These are phyloP conservation scores for Paecilomyces dactylethromorphus DNA, from an alignment of 2,329 filamentous ascomycete genomes.

Conservation along the genomic window DNA sequence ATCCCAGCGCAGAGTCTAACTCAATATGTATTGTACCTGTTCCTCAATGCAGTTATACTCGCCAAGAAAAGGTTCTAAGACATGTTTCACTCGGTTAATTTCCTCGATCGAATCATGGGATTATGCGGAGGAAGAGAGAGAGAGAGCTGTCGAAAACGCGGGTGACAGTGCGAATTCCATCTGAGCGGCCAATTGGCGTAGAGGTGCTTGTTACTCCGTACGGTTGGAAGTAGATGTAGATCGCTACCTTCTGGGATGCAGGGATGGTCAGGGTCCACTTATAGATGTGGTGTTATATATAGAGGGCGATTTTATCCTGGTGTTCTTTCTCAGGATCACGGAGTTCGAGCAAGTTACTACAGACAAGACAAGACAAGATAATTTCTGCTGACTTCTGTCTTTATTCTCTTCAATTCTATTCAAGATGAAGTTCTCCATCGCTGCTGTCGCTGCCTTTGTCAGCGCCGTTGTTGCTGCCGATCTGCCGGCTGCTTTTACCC, in stretches of 20 bases:
- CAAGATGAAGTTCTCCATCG: conserved; percentile 22
- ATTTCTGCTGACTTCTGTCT: not conserved
- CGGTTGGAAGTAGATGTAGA: not conserved
- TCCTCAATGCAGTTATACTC: not conserved
- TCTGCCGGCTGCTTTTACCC: conserved; percentile 19
- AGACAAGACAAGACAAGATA: not conserved
- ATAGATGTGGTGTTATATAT: not conserved
- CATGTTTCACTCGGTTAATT: conserved; percentile 9
- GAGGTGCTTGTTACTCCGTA: too few species aligned
- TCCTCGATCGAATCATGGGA: conserved; percentile 5
- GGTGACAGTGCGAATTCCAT: not conserved
- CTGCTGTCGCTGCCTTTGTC: conserved; percentile 14
- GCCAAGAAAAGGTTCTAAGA: conserved; percentile 5
- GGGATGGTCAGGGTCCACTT: not conserved
- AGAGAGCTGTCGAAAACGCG: not conserved
- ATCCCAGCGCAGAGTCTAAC: too few species aligned
- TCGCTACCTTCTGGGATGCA: not conserved
- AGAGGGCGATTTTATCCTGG: not conserved
- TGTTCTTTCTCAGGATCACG: not conserved
- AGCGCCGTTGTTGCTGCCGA: conserved; percentile 14
- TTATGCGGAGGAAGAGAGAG: not conserved
- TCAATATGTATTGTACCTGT: not conserved
- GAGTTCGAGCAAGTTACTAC: not conserved
- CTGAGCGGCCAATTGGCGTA: too few species aligned
- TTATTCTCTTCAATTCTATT: not conserved